phyloP scores from a whole-genome alignment of 352 stramenopile species.

The Phytophthora capsici region DNA sequence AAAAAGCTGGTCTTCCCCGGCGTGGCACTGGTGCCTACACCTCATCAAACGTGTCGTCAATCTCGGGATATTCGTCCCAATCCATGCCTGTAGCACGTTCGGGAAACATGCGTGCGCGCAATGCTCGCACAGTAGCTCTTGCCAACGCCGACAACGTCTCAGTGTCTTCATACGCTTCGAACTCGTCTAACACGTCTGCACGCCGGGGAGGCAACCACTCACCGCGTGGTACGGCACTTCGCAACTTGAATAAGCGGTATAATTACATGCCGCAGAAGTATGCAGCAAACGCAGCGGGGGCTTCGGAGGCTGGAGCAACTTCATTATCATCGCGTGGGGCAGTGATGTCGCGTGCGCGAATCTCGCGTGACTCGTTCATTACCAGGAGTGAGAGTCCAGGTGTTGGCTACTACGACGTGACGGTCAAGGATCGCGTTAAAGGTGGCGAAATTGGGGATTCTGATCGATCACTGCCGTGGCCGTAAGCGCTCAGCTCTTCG shows the following conservation, averaged over 20 bases:
- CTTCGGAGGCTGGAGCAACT: constrained; percentile 45
- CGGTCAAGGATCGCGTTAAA: constrained; percentile 67
- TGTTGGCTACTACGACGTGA: constrained; percentile 82
- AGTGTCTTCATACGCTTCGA: constrained; percentile 64
- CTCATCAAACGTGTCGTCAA: constrained; percentile 69
- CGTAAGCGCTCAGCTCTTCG: constrained; percentile 28
- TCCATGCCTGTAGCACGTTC: constrained; percentile 41
- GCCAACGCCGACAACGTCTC: constrained; percentile 57
- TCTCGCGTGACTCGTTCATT: constrained; percentile 75
- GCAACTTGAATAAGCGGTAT: constrained; percentile 70
- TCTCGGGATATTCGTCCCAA: constrained; percentile 66
- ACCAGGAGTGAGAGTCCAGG: constrained; percentile 72
- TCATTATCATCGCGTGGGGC: constrained; percentile 75
- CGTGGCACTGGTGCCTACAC: constrained; percentile 55
- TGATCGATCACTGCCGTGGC: constrained; percentile 68
- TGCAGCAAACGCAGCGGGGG: constrained; percentile 37
- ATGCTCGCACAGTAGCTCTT: constrained; percentile 34
- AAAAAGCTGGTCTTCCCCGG: constrained; percentile 53
- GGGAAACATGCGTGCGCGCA: constrained; percentile 38
- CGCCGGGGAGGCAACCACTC: constrained; percentile 31
- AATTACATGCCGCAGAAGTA: constrained; percentile 76
- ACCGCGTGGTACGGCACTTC: constrained; percentile 48
- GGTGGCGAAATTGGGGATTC: constrained; percentile 82
- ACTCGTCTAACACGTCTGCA: constrained; percentile 48
- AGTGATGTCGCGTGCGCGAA: constrained; percentile 68